These are phyloP conservation scores for Poa annua DNA, from an alignment of 176 grass and related monocot species.

Conservation along the genomic window DNA sequence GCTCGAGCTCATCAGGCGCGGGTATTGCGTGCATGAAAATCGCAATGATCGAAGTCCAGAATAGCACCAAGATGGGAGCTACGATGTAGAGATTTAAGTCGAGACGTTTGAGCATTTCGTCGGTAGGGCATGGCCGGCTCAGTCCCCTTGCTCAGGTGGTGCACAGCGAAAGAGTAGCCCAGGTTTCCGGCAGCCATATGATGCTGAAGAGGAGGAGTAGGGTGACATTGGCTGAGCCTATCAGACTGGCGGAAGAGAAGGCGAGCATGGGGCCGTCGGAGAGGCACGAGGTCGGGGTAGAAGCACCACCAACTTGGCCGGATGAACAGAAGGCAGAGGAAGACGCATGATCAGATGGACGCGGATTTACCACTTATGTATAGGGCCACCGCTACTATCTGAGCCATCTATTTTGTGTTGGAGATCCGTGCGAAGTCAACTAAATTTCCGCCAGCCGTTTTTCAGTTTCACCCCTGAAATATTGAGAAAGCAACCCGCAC, in stretches of 20 bases:
- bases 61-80: background rate
- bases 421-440: too few species aligned
- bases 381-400: too few species aligned
- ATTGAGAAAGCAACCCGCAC: too few species aligned
- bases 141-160: background rate
- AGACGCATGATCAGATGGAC: too few species aligned
- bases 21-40: accelerated
- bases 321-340: too few species aligned
- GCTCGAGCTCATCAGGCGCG: background rate
- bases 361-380: too few species aligned
- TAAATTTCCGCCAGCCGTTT: too few species aligned
- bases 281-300: background rate
- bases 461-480: too few species aligned
- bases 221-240: background rate
- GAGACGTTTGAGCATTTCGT: background rate
- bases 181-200: background rate
- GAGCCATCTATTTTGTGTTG: too few species aligned
- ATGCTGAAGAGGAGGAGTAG: background rate
- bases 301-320: too few species aligned
- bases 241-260: background rate
- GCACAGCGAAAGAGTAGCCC: background rate
- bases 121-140: background rate
- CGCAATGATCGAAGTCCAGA: background rate
- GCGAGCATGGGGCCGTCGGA: background rate
- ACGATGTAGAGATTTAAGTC: background rate